These are phyloP conservation scores for Podaxis pistillaris DNA, from an alignment of 768 basidiomycete genomes.

Conservation along the genomic window DNA sequence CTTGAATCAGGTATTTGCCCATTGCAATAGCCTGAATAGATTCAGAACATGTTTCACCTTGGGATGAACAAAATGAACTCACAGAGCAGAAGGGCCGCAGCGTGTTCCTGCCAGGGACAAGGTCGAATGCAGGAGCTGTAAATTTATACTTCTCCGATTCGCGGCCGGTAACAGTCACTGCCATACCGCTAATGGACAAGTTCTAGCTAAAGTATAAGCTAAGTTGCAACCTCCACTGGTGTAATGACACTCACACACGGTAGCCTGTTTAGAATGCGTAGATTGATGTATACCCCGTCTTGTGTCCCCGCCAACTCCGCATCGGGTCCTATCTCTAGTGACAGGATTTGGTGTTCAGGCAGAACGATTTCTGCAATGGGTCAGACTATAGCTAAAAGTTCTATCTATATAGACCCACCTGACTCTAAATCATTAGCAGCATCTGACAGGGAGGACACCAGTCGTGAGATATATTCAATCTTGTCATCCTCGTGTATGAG, in stretches of 20 bases:
- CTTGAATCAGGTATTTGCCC: constrained; percentile 69
- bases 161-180: constrained; percentile 57
- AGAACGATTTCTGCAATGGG: constrained; percentile 50
- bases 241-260: constrained; percentile 62
- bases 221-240: neutral
- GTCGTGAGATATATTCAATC: constrained; percentile 45
- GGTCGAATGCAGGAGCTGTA: constrained; percentile 32
- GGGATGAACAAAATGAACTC: constrained; percentile 23
- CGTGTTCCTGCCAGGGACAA: constrained; percentile 59
- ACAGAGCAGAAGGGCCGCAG: constrained; percentile 73
- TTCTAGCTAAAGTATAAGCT: constrained; percentile 37
- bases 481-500: constrained; percentile 53
- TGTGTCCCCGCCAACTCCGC: constrained; percentile 54
- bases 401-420: constrained; percentile 35
- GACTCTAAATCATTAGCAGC: constrained; percentile 52
- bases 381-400: neutral
- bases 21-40: constrained; percentile 57
- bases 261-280: constrained; percentile 62
- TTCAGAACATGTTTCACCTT: constrained; percentile 5
- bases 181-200: constrained; percentile 61
- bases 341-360: constrained; percentile 68
- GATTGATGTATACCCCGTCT: constrained; percentile 65
- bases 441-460: constrained; percentile 48
- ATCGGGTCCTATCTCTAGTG: constrained; percentile 43
- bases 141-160: constrained; percentile 66